Base-by-base conservation (phyloP, 345 rosid species). In the Sisymbrium irio region DNA sequence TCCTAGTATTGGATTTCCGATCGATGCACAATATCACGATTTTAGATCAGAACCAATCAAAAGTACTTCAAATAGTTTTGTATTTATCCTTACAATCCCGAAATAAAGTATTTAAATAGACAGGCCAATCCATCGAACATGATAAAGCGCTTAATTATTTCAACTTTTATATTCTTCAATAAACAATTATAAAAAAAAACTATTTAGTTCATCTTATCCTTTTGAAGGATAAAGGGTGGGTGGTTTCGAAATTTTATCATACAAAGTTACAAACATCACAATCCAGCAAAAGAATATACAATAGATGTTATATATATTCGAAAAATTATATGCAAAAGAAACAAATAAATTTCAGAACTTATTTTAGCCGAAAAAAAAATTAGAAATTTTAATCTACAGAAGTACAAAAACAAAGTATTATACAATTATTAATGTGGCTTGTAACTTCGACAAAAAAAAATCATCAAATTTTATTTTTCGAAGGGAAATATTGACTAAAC, bases 141-240 rank as follows among this genome's bases (percentile, higher is more conserved):
- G 55, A 61, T 68, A 68, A 59, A 67, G 53, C 20, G 12, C 39
- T 60, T 60, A 13, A 22, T 36, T 67, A n/a, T 30, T 39, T 50
- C 9, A 30, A 27, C 9, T 58, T 57, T 67, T 19, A 44, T 66
- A 36, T n/a, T 4, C 41, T 17, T 15, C n/a, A 15, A 3, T 0
- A 13, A 49, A 4, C 14, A 27, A 71, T 11, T 15, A 10, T 39
- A 39, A 3, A 27, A 46, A 1, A 3, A 6, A 11, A n/a, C n/a
- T n/a, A n/a, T n/a, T 18, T 22, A 53, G 61, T 19, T 68, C 62
- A 35, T 76, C 59, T 76, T 69, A 76, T 76, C 79, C 65, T 17
- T 54, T 42, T 2, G 2, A 58, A 62, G 59, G 75, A 62, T 76
- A 36, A 62, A 45, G 44, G 10, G 58, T 54, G 59, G 59, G 27